Conservation (phyloP, 2,329 filamentous ascomycete species). For the Pseudopyrenochaeta lycopersici region DNA sequence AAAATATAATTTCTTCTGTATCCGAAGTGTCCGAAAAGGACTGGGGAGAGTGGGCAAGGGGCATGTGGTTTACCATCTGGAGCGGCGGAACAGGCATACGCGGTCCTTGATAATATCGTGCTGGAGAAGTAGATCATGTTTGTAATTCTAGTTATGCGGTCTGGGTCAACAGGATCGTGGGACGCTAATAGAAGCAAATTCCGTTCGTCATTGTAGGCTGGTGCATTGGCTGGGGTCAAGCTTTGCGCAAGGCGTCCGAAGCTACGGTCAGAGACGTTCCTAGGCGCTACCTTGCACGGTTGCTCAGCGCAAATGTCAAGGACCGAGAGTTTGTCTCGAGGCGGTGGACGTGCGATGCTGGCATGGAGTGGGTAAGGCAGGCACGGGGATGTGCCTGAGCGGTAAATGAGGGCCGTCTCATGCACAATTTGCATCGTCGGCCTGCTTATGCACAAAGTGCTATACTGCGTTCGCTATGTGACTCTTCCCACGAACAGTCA, state of each 20-base stretch:
- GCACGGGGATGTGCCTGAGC: constrained; percentile 21
- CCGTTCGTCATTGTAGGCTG: constrained; percentile 19
- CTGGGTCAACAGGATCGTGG: constrained; percentile 7
- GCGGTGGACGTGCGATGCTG: too few species aligned
- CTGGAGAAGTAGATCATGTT: constrained; percentile 15
- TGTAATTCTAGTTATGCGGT: constrained; percentile 32
- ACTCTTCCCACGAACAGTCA: constrained; percentile 5
- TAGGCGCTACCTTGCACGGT: too few species aligned
- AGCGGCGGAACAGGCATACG: not conserved
- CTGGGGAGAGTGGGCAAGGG: not conserved
- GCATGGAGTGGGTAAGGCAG: constrained; percentile 6
- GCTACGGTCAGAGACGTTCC: too few species aligned
- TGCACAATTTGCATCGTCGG: not conserved
- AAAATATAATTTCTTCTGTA: not conserved
- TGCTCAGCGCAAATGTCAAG: too few species aligned
- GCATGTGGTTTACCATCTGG: not conserved
- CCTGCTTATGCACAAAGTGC: not conserved
- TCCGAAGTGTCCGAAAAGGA: not conserved
- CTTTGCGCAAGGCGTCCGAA: too few species aligned
- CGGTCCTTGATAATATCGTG: constrained; percentile 19
- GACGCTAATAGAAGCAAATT: constrained; percentile 25
- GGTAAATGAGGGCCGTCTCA: constrained; percentile 14
- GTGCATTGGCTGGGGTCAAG: too few species aligned
- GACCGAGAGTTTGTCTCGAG: too few species aligned
- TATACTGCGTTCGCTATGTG: not conserved